Evolutionary conservation across 495 filamentous ascomycete species (phyloP).

Genomic region (Podospora anserina): DNA sequence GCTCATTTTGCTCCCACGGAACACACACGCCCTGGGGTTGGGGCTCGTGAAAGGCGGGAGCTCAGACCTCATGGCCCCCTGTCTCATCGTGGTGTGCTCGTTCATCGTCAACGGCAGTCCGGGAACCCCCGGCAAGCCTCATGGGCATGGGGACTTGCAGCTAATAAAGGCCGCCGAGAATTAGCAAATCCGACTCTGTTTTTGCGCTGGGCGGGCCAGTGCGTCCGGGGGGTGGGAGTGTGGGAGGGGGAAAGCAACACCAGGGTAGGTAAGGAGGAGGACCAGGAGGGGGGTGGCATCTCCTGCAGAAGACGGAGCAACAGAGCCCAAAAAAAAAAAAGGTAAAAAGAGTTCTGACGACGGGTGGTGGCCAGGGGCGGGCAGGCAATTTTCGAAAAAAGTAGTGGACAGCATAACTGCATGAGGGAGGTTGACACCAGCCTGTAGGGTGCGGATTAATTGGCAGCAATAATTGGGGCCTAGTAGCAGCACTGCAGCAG

Average conservation of each 20-base stretch:
- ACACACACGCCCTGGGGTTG: background rate
- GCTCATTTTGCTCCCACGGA: background rate
- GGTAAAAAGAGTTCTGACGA: background rate
- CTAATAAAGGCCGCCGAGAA: slow-evolving; percentile 9
- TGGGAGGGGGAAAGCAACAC: slow-evolving; percentile 7
- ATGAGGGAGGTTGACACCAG: background rate
- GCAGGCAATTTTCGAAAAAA: background rate
- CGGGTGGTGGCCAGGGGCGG: background rate
- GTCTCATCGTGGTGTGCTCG: slow-evolving; percentile 15
- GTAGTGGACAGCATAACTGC: background rate
- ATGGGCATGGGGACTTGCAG: slow-evolving; percentile 21
- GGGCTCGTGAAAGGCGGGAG: slow-evolving; percentile 2
- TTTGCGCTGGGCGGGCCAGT: slow-evolving; percentile 28
- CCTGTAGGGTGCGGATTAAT: slow-evolving; percentile 7
- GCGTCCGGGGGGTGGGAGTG: slow-evolving; percentile 17
- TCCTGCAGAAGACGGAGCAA: slow-evolving; percentile 5
- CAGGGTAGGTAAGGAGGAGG: background rate
- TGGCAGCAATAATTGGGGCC: slow-evolving; percentile 7
- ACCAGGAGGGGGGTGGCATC: slow-evolving; percentile 6
- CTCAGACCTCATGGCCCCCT: slow-evolving; percentile 28
- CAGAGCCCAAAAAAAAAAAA: background rate
- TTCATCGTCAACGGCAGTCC: slow-evolving; percentile 31
- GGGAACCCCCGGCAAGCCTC: slow-evolving; percentile 25
- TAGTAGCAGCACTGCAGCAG: slow-evolving; percentile 13
- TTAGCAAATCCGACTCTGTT: slow-evolving; percentile 19